Evolutionary conservation across 2,329 filamentous ascomycete species (phyloP), one percentile per base, ranked within the genome.

Genomic region (Ustulina deusta): DNA sequence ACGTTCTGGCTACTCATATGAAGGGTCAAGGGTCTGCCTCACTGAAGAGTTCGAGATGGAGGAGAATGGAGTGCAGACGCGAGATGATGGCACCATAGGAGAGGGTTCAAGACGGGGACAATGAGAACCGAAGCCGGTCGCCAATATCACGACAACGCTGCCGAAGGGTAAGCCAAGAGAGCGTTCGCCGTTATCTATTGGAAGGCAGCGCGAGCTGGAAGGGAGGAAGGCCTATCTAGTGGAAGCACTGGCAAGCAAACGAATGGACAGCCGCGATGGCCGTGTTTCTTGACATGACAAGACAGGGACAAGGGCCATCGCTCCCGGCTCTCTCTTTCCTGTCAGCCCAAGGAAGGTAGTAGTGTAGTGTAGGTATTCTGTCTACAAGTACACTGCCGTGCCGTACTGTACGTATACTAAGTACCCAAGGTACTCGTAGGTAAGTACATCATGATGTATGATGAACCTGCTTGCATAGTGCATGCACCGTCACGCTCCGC

Each of bases 391-490:
- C 52, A 34, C 40, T 38, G 11, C 22, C 52, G n/a, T 51, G 13
- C 25, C 2, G 48, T n/a, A 48, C 25, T n/a, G 36, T 40, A 40
- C 36, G 15, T 13, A 40, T 17, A 40, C 36, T 36, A 36, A 6
- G 34, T 36, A 36, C 34, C 34, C 34, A 36, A 36, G 34, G 34
- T 36, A 36, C 34, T 36, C 6, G 34, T 40, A 3, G 17, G 13
- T 20, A 17, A 20, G 36, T 17, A 32, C 29, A 32, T 32, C 55
- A 32, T 44, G 61, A 59, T 46, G 58, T 67, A 54, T 54, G 44
- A 54, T 64, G 38, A 56, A 61, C 67, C 55, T 61, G 67, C 66
- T 63, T 68, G 66, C 66, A 68, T 68, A 46, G 4, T 36, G 52
- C 25, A 58, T 64, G 61, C 58, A 57, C 57, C 44, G 44, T 54